Evolutionary conservation across 192 early-diverging fungal genomes (phyloP), one percentile per base, ranked within the genome.

Genomic region (Umbelopsis vinacea): DNA sequence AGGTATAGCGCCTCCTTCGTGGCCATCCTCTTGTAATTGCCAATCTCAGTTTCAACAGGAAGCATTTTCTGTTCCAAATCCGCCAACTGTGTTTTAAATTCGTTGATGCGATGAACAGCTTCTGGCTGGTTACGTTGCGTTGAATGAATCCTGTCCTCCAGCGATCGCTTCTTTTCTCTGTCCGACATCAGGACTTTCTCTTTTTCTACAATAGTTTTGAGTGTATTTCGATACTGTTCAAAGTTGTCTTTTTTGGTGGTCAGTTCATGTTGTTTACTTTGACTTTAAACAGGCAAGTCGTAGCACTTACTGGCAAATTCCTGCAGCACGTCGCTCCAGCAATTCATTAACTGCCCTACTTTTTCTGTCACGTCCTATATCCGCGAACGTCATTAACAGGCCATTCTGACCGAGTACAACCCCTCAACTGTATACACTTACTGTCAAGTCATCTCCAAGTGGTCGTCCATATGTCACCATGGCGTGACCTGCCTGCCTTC

Each of bases 351-450:
- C 10, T 67, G 70, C 6, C 79, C 79, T 6, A 73, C 35, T 68
- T 80, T 76, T 15, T 63, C 68, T 2, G 79, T 80, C 14, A 76
- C 75, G 54, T 80, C 79, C 79, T 80, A 60, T 21, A 70, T 21
- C 6, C 37, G 4, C 40, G 21, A n/a, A 24, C 8, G 40, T 43
- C 0, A 11, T 43, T 1, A 43, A 6, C 11, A 43, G 0, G 11
- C 11, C 11, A 43, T 43, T 43, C 40, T 29, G n/a, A 43, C 11
- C 40, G 6, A 71, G 33, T 46, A 1, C 4, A 35, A 3, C 37
- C 2, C 48, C 21, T n/a, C 21, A 48, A 24, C 46, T 47, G 3
- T 19, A 11, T 37, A 6, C 6, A 29, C 43, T 55, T 80, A 80
- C 79, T n/a, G 60, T 74, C 22, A 80, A 37, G 23, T 80, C 79